Percentiles rank a stretch among this genome's conserved stretches.
phyloP scores from a whole-genome alignment of 2,329 filamentous ascomycete genomes.

The Fusarium xyrophilum region DNA sequence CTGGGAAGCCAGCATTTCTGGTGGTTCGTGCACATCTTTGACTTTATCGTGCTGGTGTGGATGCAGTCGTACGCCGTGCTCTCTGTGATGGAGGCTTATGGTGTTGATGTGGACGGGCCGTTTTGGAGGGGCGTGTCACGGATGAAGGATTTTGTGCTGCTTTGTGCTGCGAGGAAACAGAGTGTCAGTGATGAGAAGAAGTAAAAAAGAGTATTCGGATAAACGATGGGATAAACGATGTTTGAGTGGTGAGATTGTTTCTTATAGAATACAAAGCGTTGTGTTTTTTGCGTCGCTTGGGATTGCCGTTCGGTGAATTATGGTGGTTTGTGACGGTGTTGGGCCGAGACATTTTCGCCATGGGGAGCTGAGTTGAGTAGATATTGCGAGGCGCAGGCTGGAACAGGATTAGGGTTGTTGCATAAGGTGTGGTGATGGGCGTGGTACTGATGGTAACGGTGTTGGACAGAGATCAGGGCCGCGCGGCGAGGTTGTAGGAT shows the following conservation, averaged over 20 bases:
- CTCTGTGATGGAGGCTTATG: conserved; percentile 38
- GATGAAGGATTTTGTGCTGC: conserved; percentile 14
- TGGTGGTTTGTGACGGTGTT: background rate
- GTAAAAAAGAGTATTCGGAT: conserved; percentile 34
- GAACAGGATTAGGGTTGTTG: background rate
- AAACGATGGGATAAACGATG: conserved; percentile 10
- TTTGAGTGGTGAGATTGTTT: conserved; percentile 19
- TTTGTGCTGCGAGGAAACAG: conserved; percentile 25
- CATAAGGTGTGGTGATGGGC: background rate
- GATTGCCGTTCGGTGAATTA: conserved; percentile 11
- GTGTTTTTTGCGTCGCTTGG: conserved; percentile 10
- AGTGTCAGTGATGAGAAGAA: conserved; percentile 22
- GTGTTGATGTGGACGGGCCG: conserved; percentile 47
- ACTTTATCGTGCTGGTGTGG: conserved; percentile 57
- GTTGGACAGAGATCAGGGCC: conserved; percentile 12
- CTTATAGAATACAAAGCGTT: conserved; percentile 31
- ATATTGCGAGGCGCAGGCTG: background rate
- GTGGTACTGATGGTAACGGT: background rate
- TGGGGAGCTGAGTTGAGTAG: background rate
- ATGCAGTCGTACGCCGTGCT: conserved; percentile 40
- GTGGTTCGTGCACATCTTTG: conserved; percentile 86
- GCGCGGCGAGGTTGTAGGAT: conserved; percentile 20
- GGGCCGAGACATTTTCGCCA: conserved; percentile 30
- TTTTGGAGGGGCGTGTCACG: conserved; percentile 33
- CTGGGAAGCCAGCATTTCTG: conserved; percentile 89